Percentiles rank a stretch among this genome's conserved stretches.
phyloP scores from a whole-genome alignment of 306 rosid genomes.

The Lupinus albus region DNA sequence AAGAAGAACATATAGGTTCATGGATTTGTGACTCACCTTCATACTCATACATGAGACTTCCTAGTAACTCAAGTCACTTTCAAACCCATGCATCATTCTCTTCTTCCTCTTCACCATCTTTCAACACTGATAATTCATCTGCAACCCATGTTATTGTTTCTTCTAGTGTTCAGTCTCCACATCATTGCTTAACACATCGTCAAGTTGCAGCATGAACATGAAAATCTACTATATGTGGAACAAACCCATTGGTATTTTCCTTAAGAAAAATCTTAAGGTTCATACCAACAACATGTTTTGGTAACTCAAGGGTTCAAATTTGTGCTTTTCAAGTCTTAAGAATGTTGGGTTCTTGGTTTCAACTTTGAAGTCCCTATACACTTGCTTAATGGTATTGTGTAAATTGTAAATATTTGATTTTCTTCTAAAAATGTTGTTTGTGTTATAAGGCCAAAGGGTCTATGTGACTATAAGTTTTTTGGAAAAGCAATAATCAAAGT shows the following conservation, averaged over 20 bases:
- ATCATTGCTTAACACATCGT: constrained; percentile 51
- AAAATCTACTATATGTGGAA: not conserved
- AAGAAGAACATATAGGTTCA: constrained; percentile 55
- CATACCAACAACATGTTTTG: not conserved
- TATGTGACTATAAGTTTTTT: constrained; percentile 1
- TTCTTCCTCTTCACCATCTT: constrained; percentile 48
- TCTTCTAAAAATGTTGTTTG: constrained; percentile 24
- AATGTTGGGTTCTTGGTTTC: constrained; percentile 26
- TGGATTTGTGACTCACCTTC: constrained; percentile 77
- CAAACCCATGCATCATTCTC: constrained; percentile 38
- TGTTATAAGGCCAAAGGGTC: constrained; percentile 48
- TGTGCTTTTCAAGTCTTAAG: constrained; percentile 33
- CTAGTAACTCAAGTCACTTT: constrained; percentile 54
- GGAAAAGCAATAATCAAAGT: not conserved
- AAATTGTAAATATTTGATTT: constrained; percentile 52
- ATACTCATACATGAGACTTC: constrained; percentile 57
- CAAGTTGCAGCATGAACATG: constrained; percentile 47
- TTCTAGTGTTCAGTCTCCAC: constrained; percentile 66
- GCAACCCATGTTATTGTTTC: constrained; percentile 51
- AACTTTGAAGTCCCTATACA: constrained; percentile 22
- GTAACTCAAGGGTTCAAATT: constrained; percentile 11
- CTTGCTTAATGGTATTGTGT: constrained; percentile 36
- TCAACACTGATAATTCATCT: constrained; percentile 43
- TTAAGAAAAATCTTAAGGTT: constrained; percentile 45
- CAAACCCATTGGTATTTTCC: not conserved